phyloP scores from a whole-genome alignment of 495 filamentous ascomycete species.

The Sporormia fimetaria region DNA sequence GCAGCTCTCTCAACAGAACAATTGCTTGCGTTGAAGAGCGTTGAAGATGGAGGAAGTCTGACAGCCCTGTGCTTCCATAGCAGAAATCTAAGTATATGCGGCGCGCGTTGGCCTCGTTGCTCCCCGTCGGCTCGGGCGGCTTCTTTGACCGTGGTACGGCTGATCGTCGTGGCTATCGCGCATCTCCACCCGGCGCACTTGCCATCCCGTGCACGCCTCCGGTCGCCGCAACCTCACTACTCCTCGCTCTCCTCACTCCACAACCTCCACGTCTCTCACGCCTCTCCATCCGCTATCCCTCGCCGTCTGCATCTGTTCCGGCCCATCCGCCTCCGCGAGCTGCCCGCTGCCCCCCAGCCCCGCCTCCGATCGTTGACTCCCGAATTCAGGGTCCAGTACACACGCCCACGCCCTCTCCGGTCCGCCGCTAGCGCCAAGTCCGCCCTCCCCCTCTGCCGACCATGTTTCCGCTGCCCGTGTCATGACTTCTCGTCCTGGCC shows the following conservation, averaged over 20 bases:
- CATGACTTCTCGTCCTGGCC: slow-evolving; percentile 30
- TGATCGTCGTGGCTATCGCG: slow-evolving; percentile 5
- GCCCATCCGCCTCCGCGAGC: background rate
- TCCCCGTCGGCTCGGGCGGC: slow-evolving; percentile 2
- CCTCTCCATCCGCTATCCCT: background rate
- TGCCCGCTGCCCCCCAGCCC: background rate
- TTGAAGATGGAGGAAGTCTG: too few species aligned
- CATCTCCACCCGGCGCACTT: background rate
- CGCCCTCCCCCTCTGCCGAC: slow-evolving; percentile 12
- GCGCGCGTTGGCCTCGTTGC: too few species aligned
- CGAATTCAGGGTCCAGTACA: background rate
- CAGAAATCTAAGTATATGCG: too few species aligned
- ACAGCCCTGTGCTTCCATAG: too few species aligned
- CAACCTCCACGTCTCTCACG: background rate
- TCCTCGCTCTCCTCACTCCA: background rate
- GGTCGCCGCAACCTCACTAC: background rate
- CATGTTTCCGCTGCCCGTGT: slow-evolving; percentile 27
- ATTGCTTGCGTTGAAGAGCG: too few species aligned
- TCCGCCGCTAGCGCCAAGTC: slow-evolving; percentile 1
- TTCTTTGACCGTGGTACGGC: too few species aligned
- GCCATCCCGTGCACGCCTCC: slow-evolving; percentile 9
- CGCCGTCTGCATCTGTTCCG: slow-evolving; percentile 1
- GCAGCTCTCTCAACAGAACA: too few species aligned
- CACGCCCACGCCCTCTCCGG: background rate
- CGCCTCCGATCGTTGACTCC: slow-evolving; percentile 1